phyloP scores from a whole-genome alignment of 2,329 filamentous ascomycete genomes.

The Pestalotiopsis sp. region DNA sequence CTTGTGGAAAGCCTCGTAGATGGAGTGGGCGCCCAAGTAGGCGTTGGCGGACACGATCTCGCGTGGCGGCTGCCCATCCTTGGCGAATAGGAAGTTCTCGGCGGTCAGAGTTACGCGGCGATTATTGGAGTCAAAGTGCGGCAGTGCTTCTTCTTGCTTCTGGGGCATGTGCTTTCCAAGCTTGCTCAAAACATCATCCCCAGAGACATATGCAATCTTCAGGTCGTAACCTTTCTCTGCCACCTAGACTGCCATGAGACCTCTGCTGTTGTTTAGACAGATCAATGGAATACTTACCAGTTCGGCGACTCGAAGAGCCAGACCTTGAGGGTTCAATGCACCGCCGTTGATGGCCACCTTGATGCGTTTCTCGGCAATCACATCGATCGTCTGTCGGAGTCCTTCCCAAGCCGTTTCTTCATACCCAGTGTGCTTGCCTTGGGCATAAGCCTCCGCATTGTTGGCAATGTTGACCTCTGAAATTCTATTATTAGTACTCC shows the following conservation, averaged over 20 bases:
- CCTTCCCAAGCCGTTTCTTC: conserved; percentile 24
- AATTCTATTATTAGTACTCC: not conserved
- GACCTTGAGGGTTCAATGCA: conserved; percentile 47
- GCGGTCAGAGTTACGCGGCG: not conserved
- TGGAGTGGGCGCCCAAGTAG: not conserved
- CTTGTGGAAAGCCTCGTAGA: conserved; percentile 9
- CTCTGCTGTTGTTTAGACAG: too few relatives aligned
- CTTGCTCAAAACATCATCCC: conserved; percentile 37
- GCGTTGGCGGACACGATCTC: conserved; percentile 5
- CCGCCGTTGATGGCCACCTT: conserved; percentile 53
- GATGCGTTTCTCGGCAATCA: conserved; percentile 37
- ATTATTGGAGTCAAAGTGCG: conserved; percentile 3
- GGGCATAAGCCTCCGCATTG: conserved; percentile 20
- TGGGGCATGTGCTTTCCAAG: not conserved
- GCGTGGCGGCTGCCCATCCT: not conserved
- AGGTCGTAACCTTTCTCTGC: conserved; percentile 19
- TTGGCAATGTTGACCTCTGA: conserved; percentile 20
- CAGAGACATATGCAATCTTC: conserved; percentile 43
- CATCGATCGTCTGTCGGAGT: conserved; percentile 16
- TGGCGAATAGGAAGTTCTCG: not conserved
- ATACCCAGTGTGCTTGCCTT: conserved; percentile 20
- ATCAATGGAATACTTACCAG: not conserved
- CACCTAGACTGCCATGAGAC: not conserved
- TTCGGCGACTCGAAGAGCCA: conserved; percentile 32
- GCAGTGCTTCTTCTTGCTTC: not conserved